Conservation (phyloP, 129 eudicot genomes). For the Solidago caesia region DNA sequence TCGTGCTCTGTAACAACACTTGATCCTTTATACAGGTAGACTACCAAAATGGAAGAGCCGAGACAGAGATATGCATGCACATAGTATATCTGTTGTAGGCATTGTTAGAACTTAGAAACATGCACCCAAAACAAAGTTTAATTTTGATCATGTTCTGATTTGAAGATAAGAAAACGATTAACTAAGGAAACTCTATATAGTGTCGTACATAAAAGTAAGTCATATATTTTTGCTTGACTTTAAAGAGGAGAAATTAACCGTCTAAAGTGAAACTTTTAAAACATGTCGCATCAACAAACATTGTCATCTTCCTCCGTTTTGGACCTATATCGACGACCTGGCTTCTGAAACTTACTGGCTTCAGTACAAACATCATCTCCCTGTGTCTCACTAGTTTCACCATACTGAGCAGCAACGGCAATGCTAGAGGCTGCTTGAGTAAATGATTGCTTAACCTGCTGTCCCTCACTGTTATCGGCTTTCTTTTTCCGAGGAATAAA, state of each 20-base stretch:
- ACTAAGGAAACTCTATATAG: neutral
- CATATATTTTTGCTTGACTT: neutral
- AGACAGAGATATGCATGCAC: too few relatives aligned
- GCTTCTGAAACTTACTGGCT: constrained; percentile 23
- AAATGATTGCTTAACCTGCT: constrained; percentile 3
- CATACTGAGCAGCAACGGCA: constrained; percentile 29
- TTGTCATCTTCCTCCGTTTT: constrained; percentile 23
- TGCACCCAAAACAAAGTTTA: neutral
- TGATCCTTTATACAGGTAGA: too few relatives aligned
- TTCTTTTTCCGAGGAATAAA: constrained; percentile 50
- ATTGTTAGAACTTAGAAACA: neutral
- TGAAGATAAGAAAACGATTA: neutral
- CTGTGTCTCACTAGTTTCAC: constrained; percentile 33
- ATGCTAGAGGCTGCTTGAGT: constrained; percentile 13
- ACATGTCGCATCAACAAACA: constrained; percentile 16
- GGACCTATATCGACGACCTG: constrained; percentile 38
- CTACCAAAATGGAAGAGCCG: too few relatives aligned
- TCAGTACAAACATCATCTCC: constrained; percentile 20
- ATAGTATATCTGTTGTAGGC: too few relatives aligned
- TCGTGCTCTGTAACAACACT: too few relatives aligned
- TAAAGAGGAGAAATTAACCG: neutral
- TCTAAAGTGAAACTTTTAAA: neutral
- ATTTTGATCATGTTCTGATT: neutral
- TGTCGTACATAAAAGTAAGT: neutral
- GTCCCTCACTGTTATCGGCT: constrained; percentile 19